Conservation (phyloP, 2,329 filamentous ascomycete species). For the Eutypa lata region DNA sequence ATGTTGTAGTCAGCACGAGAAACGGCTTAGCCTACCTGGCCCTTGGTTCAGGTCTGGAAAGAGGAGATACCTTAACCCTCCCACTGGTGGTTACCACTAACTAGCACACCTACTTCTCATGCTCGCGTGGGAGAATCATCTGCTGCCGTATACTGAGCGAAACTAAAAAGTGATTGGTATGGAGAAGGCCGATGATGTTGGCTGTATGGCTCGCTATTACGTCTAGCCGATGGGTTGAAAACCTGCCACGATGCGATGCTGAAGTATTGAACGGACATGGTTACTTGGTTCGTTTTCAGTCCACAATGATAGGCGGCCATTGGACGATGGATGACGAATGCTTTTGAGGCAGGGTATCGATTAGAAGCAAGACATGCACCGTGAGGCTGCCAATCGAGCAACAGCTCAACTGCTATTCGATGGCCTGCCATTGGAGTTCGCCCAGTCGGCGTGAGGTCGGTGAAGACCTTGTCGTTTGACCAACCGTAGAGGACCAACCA, state of each 20-base stretch:
- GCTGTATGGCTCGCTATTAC: not conserved
- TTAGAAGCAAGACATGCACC: not conserved
- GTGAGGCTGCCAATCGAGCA: not conserved
- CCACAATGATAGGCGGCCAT: not conserved
- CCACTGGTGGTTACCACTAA: too few relatives aligned
- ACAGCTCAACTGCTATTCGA: constrained; percentile 1
- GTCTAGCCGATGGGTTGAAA: not conserved
- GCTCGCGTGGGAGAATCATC: not conserved
- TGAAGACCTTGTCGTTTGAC: not conserved
- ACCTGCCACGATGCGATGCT: not conserved
- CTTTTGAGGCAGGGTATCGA: not conserved
- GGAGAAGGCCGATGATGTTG: not conserved
- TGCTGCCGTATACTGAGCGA: not conserved
- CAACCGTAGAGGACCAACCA: not conserved
- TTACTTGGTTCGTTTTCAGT: not conserved
- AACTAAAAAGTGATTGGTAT: not conserved
- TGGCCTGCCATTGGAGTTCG: constrained; percentile 2
- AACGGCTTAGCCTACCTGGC: not conserved
- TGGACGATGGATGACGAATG: not conserved
- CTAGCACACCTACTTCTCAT: too few relatives aligned
- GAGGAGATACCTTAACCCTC: not conserved
- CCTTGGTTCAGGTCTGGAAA: not conserved
- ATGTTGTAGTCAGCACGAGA: not conserved
- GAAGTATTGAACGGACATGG: not conserved
- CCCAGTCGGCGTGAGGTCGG: not conserved